Evolutionary conservation across 768 basidiomycete genomes (phyloP), one percentile per base, ranked within the genome.

Genomic region (Suillus alpinus): DNA sequence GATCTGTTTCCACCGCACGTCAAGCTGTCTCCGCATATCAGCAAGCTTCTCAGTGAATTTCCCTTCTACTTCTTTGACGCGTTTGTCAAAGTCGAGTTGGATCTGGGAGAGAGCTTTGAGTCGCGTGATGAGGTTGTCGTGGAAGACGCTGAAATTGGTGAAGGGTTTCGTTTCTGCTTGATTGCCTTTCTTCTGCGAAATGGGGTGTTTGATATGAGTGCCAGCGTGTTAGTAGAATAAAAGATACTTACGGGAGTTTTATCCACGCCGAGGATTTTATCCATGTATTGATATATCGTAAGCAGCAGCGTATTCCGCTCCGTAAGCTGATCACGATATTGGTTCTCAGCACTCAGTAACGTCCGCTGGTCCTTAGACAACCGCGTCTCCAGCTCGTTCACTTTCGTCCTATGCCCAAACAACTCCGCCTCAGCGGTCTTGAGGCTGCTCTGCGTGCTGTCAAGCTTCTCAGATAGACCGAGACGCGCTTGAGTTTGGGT

Each of bases 281-380:
- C 95, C 81, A 96, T 84, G 70, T 95, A 95, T 75, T 97, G 94
- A 73, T 94, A 97, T 31, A 97, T 92, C 8, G 93, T 94, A 66
- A 97, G 78, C 57, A 98, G 77, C 34, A 98, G 79, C 29, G 94
- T 95, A 71, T 95, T 97, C 59, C 94, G 80, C 78, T 98, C 96
- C 18, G 93, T 94, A 37, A 96, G 73, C 75, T 98, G 95, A 74
- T 96, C 92, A 31, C 95, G 82, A 69, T 92, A 94, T 74, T 93
- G 88, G 58, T 77, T 83, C 74, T 96, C 94, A 2, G 87, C 85
- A 26, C 76, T 72, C 63, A 92, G 71, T 61, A 94, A 70, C 44
- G 85, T 80, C 40, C 91, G 80, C 72, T 94, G 91, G 63, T 95
- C 94, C 73, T 92, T 93, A 43, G 86, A 84, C 63, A 95, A 73